Evolutionary conservation across 2,329 filamentous ascomycete genomes (phyloP).

Genomic region (Claviceps maximensis): DNA sequence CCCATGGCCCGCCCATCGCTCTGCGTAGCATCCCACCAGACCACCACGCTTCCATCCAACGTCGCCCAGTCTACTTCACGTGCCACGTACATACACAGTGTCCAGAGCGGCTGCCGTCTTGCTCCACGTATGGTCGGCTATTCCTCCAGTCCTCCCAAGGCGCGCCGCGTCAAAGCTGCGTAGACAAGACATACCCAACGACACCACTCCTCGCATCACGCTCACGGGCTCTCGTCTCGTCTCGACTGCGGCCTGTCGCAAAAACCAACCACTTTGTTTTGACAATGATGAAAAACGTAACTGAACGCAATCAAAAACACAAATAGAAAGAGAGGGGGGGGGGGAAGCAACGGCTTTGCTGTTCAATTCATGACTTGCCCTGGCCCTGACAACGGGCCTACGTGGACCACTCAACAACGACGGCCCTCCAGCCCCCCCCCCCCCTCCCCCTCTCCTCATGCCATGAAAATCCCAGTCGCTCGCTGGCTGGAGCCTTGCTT

Average conservation of each 20-base stretch:
- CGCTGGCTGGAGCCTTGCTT: conserved; percentile 3
- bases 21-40: no score
- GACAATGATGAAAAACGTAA: background rate
- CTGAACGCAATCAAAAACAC: no score
- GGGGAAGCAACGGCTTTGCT: background rate
- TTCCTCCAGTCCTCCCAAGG: background rate
- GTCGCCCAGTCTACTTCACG: no score
- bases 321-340: no score
- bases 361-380: background rate
- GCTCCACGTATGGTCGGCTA: background rate
- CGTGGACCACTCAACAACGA: background rate
- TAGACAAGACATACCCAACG: background rate
- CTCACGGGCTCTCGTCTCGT: background rate
- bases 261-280: background rate
- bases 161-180: background rate
- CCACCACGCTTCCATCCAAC: no score
- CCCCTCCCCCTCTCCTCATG: no score
- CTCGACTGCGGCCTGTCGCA: background rate
- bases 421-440: conserved; percentile 5
- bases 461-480: conserved; percentile 4
- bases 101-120: no score
- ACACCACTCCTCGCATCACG: background rate
- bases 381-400: background rate
- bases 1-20: no score
- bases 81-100: no score